phyloP scores from a whole-genome alignment of 371 early-diverging fungal genomes.

The Modicella reniformis region DNA sequence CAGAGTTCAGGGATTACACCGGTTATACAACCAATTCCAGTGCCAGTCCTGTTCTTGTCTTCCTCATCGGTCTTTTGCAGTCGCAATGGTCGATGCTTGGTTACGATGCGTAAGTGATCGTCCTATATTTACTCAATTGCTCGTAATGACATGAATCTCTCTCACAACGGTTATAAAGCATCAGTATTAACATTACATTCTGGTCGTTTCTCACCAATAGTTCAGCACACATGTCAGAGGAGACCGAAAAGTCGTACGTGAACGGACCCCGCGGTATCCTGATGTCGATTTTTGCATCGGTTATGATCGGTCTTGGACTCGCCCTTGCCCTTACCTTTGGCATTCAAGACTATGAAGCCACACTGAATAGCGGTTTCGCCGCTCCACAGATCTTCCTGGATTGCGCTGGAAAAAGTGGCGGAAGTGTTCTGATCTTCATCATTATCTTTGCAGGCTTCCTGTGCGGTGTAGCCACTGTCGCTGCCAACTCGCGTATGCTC shows the following conservation, averaged over 20 bases:
- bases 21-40: conserved; percentile 56
- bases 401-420: conserved; percentile 63
- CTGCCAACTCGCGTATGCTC: conserved; percentile 75
- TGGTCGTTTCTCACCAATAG: conserved; percentile 20
- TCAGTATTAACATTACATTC: neutral
- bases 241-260: conserved; percentile 71
- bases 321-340: conserved; percentile 66
- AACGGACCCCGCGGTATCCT: conserved; percentile 72
- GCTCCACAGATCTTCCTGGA: conserved; percentile 74
- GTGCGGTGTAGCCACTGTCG: conserved; percentile 63
- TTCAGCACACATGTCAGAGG: conserved; percentile 81
- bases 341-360: conserved; percentile 62
- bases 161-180: too few species aligned
- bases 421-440: conserved; percentile 60
- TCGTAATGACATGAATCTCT: too few species aligned
- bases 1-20: conserved; percentile 57
- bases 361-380: conserved; percentile 55
- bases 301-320: conserved; percentile 65
- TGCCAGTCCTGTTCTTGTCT: conserved; percentile 59
- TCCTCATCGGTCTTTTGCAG: conserved; percentile 66
- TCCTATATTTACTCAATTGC: neutral
- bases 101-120: conserved; percentile 62
- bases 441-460: conserved; percentile 70
- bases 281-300: conserved; percentile 67
- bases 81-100: conserved; percentile 76